Evolutionary conservation across 1,284 basidiomycete genomes (phyloP), one percentile per base, ranked within the genome.

Genomic region (Kalmanozyma brasiliensis): DNA sequence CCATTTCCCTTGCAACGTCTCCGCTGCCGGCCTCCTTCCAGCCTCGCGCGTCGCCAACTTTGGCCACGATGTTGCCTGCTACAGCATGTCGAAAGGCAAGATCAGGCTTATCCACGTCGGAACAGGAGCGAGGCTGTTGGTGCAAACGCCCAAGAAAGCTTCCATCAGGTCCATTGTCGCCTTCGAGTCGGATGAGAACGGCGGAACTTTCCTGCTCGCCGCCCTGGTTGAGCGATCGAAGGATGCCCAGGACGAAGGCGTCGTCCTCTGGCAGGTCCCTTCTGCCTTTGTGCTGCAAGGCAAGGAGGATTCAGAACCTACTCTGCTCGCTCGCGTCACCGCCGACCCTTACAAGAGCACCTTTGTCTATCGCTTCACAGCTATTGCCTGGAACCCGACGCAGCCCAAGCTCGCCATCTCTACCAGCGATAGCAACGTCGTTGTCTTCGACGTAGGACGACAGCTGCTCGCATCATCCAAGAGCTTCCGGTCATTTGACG

Each of bases 61-160:
- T 2, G 47, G 59, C 24, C 43, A 45, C 33, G 19, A 53, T 14
- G 57, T 60, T 5, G 60, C 53, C 2, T 56, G 52, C 43, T 72
- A 72, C 42, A 35, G 52, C 34, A 72, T 68, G 64, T 51, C 49
- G 22, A 72, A 72, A 46, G 64, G 64, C 47, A 67, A 60, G 29
- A 19, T 62, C 22, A 61, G 69, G 30, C 51, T 72, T 36, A 53
- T 72, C n/a, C 49, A 72, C 49, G 23, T 52, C 14, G 35, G 37
- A 14, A 60, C 63, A 2, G 69, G 69, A 9, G 55, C 45, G 11
- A 46, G 69, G 16, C 20, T 46, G 16, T 42, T 72, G 1, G 44
- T 65, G 2, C 56, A 49, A 29, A 40, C 51, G 3, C 62, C 62
- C 6, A 29, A n/a, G 41, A 53, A 53, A 33, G 56, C 47, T 8